Conservation (phyloP, 1,284 basidiomycete species). For the Tilletia indica region DNA sequence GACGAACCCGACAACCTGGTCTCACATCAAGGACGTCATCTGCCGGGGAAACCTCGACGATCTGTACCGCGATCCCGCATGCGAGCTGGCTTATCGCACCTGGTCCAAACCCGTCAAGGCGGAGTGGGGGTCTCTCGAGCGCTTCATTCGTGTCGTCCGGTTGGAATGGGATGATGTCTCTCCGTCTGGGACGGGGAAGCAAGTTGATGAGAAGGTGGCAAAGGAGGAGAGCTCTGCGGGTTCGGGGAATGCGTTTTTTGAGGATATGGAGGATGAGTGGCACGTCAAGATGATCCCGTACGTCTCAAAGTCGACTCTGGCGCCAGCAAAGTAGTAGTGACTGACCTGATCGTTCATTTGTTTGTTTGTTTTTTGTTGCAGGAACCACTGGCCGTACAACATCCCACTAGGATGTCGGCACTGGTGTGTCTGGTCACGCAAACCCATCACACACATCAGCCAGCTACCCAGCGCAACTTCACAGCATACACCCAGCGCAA, state of each 20-base stretch:
- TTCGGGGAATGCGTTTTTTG: constrained; percentile 12
- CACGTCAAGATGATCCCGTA: constrained; percentile 35
- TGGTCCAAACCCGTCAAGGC: constrained; percentile 29
- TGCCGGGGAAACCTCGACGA: constrained; percentile 39
- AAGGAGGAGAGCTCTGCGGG: no score
- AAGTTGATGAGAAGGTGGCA: no score
- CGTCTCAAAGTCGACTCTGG: constrained; percentile 18
- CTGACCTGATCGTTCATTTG: no score
- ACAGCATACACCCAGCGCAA: neutral
- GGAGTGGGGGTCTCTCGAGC: constrained; percentile 35
- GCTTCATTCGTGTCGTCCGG: constrained; percentile 36
- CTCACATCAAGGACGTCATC: constrained; percentile 25
- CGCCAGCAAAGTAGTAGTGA: neutral
- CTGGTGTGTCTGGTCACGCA: constrained; percentile 39
- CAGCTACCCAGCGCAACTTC: neutral
- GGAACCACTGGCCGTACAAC: constrained; percentile 43
- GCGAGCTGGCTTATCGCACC: constrained; percentile 37
- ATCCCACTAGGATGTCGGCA: constrained; percentile 36
- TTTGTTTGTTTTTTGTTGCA: neutral
- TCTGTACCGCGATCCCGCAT: constrained; percentile 33
- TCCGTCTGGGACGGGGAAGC: neutral
- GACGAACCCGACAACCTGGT: constrained; percentile 21
- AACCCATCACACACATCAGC: constrained; percentile 12
- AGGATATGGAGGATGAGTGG: constrained; percentile 19
- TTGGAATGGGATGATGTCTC: constrained; percentile 32